Conservation (phyloP, 345 rosid species). For the Combretum micranthum region DNA sequence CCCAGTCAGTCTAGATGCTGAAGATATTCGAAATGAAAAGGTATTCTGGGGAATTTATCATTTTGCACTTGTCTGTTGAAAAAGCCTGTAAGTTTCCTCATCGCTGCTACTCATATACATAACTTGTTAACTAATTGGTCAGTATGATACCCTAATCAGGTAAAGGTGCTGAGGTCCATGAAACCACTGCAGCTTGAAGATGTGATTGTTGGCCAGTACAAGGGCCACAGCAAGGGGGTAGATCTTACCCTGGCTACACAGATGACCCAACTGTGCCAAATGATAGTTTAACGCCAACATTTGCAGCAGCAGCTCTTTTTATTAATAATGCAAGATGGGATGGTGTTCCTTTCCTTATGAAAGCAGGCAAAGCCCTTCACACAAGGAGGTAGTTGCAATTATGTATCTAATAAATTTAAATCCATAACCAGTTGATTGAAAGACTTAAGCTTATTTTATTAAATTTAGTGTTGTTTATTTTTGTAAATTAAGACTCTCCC, state of each 20-base stretch:
- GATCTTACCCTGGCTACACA: slow-evolving; percentile 51
- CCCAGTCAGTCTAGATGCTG: slow-evolving; percentile 93
- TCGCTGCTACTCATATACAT: background rate
- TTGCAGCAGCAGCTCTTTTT: slow-evolving; percentile 88
- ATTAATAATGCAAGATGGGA: slow-evolving; percentile 93
- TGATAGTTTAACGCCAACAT: slow-evolving; percentile 73
- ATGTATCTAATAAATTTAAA: background rate
- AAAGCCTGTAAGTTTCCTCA: background rate
- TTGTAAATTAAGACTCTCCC: no score
- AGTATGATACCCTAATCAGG: slow-evolving; percentile 26
- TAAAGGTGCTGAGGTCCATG: slow-evolving; percentile 88
- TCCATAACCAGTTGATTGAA: background rate
- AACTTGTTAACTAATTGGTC: background rate
- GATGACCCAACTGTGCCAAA: slow-evolving; percentile 77
- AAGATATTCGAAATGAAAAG: slow-evolving; percentile 90
- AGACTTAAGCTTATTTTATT: background rate
- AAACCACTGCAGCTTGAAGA: slow-evolving; percentile 66
- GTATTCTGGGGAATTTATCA: slow-evolving; percentile 19
- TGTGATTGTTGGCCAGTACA: slow-evolving; percentile 78
- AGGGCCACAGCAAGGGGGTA: slow-evolving; percentile 63
- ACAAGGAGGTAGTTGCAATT: slow-evolving; percentile 38
- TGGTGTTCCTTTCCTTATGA: slow-evolving; percentile 92
- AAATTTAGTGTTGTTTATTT: no score
- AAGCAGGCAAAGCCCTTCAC: slow-evolving; percentile 90
- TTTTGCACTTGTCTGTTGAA: background rate